Evolutionary conservation across 495 filamentous ascomycete genomes (phyloP).

Genomic region (Usnea hakonensis): DNA sequence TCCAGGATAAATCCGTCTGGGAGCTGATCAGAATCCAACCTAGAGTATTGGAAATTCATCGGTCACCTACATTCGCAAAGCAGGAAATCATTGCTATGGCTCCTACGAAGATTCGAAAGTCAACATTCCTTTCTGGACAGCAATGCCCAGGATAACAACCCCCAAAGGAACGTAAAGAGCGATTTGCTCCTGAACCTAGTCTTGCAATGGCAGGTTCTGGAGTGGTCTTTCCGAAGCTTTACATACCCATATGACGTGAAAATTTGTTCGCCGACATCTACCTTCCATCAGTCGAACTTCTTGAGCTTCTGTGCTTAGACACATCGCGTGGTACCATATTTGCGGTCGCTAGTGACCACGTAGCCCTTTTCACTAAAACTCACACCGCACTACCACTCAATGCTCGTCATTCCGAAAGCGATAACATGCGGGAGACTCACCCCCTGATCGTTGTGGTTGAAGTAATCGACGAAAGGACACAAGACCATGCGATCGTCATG

Average conservation of each 20-base stretch:
- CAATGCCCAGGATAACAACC: not conserved
- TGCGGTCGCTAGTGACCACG: conserved; percentile 46
- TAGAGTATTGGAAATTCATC: not conserved
- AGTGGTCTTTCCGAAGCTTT: not conserved
- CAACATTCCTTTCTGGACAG: not conserved
- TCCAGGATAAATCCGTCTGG: conserved; percentile 66
- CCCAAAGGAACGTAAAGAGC: not conserved
- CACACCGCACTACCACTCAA: conserved; percentile 49
- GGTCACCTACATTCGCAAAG: conserved; percentile 59
- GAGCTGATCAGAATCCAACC: conserved; percentile 5
- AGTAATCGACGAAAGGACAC: conserved; percentile 79
- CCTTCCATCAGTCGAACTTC: not conserved
- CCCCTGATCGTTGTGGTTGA: conserved; percentile 66
- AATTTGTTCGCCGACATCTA: conserved; percentile 59
- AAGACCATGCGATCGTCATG: conserved; percentile 70
- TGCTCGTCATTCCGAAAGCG: not conserved
- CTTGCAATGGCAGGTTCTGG: not conserved
- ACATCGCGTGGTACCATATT: conserved; percentile 42
- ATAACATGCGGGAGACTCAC: conserved; percentile 17
- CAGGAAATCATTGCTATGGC: conserved; percentile 72
- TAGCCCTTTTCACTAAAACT: conserved; percentile 52
- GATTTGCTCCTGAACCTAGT: not conserved
- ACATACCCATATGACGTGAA: conserved; percentile 64
- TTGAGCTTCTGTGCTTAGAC: not conserved
- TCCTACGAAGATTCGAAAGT: not conserved